phyloP scores from a whole-genome alignment of 352 stramenopile genomes.

The Blastocystis sp. region DNA sequence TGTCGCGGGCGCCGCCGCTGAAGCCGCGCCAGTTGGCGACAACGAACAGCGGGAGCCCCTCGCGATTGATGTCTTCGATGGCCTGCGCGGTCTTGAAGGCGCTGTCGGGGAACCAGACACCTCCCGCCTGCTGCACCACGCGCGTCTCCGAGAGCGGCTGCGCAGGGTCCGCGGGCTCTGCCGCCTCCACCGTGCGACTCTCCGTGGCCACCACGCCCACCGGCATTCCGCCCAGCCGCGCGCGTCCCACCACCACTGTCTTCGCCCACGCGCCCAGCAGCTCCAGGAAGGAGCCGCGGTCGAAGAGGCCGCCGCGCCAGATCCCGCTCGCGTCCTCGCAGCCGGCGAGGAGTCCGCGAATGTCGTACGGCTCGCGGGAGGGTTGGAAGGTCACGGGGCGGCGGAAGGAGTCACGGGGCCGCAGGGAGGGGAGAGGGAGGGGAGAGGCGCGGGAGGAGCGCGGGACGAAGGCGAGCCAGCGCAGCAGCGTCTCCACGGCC shows the following conservation, averaged over 20 bases:
- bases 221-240: conserved; percentile 89
- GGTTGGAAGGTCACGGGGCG: conserved; percentile 76
- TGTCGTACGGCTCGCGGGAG: conserved; percentile 85
- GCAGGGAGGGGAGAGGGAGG: conserved; percentile 64
- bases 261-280: conserved; percentile 94
- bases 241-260: conserved; percentile 91
- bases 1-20: conserved; percentile 93
- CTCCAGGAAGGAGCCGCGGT: conserved; percentile 94
- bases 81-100: conserved; percentile 98
- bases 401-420: conserved; percentile 72
- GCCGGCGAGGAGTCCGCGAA: conserved; percentile 78
- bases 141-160: conserved; percentile 86
- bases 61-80: conserved; percentile 95
- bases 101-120: conserved; percentile 99
- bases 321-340: conserved; percentile 65
- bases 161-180: conserved; percentile 91
- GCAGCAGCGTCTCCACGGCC: conserved; percentile 81
- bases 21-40: conserved; percentile 99
- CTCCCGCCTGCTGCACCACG: conserved; percentile 88
- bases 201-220: conserved; percentile 95
- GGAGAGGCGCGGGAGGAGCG: conserved; percentile 71
- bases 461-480: conserved; percentile 96
- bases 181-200: conserved; percentile 87
- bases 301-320: conserved; percentile 86
- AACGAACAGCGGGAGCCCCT: conserved; percentile 96